Percentiles rank a stretch among this genome's conserved stretches.
Conservation (phyloP, 768 basidiomycete species). For the Leccinellum albellum region DNA sequence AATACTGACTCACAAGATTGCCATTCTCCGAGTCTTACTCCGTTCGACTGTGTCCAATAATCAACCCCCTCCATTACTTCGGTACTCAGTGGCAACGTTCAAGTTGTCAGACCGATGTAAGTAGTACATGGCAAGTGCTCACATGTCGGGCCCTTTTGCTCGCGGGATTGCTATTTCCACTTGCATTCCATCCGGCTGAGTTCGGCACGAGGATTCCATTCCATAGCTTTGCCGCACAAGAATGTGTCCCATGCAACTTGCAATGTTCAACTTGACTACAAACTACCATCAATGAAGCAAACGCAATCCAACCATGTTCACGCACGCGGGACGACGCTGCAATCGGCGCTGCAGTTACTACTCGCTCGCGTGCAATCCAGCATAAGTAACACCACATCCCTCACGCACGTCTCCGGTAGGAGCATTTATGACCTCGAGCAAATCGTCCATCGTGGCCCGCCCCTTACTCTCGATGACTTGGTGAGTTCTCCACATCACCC, state of each 20-base stretch:
- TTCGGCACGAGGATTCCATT: conserved; percentile 2
- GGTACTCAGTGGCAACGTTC: too few relatives aligned
- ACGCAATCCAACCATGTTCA: background rate
- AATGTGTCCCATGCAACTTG: background rate
- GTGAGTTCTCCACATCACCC: conserved; percentile 15
- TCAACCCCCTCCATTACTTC: too few relatives aligned
- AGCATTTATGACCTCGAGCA: conserved; percentile 27
- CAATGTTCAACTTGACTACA: background rate
- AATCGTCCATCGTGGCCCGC: conserved; percentile 25
- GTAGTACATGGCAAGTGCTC: too few relatives aligned
- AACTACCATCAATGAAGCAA: conserved; percentile 3
- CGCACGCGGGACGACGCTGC: background rate
- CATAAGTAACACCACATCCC: background rate
- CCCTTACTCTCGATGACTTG: conserved; percentile 24
- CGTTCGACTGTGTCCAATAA: background rate
- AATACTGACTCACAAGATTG: background rate
- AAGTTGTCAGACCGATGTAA: too few relatives aligned
- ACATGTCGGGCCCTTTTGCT: background rate
- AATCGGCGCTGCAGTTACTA: conserved; percentile 10
- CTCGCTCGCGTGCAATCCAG: conserved; percentile 11
- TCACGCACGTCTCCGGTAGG: conserved; percentile 8
- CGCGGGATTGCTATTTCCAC: background rate
- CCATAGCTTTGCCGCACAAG: background rate
- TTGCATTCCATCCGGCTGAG: background rate
- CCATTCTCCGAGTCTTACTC: too few relatives aligned